Conservation (phyloP, 1,284 basidiomycete species). For the Vanrija humicola region DNA sequence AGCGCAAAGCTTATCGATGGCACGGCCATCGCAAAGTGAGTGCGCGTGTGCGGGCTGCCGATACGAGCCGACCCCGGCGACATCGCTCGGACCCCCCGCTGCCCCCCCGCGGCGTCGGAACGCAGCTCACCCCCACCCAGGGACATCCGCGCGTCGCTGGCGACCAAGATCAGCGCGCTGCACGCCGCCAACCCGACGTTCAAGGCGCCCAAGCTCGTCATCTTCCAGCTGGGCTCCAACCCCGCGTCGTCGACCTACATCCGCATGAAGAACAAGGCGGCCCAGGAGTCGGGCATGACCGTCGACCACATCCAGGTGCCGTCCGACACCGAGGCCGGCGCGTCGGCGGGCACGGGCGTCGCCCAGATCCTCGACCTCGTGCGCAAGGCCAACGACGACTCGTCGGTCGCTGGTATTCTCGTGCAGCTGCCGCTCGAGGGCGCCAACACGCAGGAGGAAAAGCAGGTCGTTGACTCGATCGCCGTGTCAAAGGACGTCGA, state of each 20-base stretch:
- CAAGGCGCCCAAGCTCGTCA: constrained; percentile 74
- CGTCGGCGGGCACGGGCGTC: constrained; percentile 49
- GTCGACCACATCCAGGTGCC: constrained; percentile 76
- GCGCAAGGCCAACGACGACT: constrained; percentile 77
- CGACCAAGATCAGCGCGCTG: constrained; percentile 60
- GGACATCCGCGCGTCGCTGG: constrained; percentile 71
- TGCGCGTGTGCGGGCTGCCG: constrained; percentile 1
- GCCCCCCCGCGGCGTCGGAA: background rate
- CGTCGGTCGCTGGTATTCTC: constrained; percentile 79
- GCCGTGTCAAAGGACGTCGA: constrained; percentile 95
- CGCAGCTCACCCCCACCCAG: constrained; percentile 49
- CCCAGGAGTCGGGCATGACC: constrained; percentile 88
- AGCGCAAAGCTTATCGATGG: constrained; percentile 74
- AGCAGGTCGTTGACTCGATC: constrained; percentile 89
- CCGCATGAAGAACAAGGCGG: constrained; percentile 96
- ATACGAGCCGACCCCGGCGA: background rate
- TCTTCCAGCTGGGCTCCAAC: constrained; percentile 89
- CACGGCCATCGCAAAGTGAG: constrained; percentile 78
- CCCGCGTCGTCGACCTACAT: constrained; percentile 91
- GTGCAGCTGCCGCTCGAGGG: constrained; percentile 96
- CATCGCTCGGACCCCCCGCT: background rate
- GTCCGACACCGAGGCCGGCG: constrained; percentile 57
- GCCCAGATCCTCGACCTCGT: constrained; percentile 76
- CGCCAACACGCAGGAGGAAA: constrained; percentile 77
- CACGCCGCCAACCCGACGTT: constrained; percentile 69